phyloP scores from a whole-genome alignment of 768 basidiomycete species.

The Kwoniella heveanensis region DNA sequence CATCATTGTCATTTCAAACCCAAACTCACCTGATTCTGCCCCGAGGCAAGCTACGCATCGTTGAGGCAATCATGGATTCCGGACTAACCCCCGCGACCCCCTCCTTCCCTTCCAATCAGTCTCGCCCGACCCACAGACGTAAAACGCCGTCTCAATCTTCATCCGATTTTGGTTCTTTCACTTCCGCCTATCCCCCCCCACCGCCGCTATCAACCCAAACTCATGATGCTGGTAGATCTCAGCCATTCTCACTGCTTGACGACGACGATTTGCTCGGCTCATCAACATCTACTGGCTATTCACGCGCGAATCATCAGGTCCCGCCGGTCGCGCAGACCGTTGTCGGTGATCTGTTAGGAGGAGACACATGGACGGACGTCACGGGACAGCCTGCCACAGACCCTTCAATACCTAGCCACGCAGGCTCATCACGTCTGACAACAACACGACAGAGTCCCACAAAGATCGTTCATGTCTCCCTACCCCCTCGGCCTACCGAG shows the following conservation, averaged over 20 bases:
- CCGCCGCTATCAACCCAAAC: background rate
- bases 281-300: constrained; percentile 4
- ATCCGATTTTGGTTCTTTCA: constrained; percentile 42
- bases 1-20: no score
- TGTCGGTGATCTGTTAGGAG: constrained; percentile 21
- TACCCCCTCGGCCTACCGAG: constrained; percentile 44
- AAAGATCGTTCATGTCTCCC: constrained; percentile 18
- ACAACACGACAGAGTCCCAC: background rate
- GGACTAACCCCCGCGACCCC: background rate
- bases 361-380: constrained; percentile 25
- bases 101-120: background rate
- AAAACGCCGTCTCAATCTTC: background rate
- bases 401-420: constrained; percentile 5
- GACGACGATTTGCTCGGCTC: constrained; percentile 39
- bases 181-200: constrained; percentile 13
- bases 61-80: background rate
- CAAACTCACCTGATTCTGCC: no score
- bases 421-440: background rate
- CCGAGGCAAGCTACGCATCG: no score
- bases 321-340: background rate
- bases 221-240: background rate
- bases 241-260: constrained; percentile 14
- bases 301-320: background rate
- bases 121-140: background rate
- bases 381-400: background rate